Base-by-base conservation (phyloP, 2,329 filamentous ascomycete species). In the Ascocoryne sarcoides region DNA sequence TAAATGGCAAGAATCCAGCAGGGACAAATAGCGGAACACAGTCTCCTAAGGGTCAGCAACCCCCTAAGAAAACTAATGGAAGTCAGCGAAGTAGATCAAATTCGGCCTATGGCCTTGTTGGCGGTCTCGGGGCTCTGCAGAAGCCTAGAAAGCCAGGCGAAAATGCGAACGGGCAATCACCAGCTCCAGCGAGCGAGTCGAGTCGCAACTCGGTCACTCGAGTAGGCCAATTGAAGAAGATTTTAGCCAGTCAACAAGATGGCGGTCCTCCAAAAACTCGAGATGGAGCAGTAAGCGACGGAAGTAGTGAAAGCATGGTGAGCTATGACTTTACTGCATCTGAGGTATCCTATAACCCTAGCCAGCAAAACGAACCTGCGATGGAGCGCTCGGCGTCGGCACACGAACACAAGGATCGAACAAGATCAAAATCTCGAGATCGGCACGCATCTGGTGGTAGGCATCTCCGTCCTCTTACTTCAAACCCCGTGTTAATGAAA, bases 251-350 rank as follows among this genome's bases (percentile, higher is more conserved):
- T 26, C 23, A 26, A 23, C 70, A 73, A 31, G 51, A 64, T 21
- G 45, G 51, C 23, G 37, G 57, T 56, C 3, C 59, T 60, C 28
- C 65, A 65, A 31, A 37, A 21, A 50, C 52, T 30, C 45, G 63
- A 62, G 62, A 64, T 29, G 57, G 61, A 37, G 59, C 61, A 18
- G 63, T 71, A 37, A 75, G 73, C 43, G 67, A 69, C 48, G 72
- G 68, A 39, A 77, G 69, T 54, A 71, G 67, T 42, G 82, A 86
- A 39, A 84, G 79, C 59, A 74, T 86, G 67, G 72, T 82, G 47
- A 84, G 79, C 63, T 82, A 79, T 48, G 80, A 84, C 42, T 71
- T 75, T 49, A 73, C 74, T 32, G 68, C 75, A n/a, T 83, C 79
- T 5, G 81, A 85, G 54, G 62, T 76, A 15, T 82, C 76, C 29